phyloP scores from a whole-genome alignment of 306 rosid genomes.

The Lathyrus oleraceus region DNA sequence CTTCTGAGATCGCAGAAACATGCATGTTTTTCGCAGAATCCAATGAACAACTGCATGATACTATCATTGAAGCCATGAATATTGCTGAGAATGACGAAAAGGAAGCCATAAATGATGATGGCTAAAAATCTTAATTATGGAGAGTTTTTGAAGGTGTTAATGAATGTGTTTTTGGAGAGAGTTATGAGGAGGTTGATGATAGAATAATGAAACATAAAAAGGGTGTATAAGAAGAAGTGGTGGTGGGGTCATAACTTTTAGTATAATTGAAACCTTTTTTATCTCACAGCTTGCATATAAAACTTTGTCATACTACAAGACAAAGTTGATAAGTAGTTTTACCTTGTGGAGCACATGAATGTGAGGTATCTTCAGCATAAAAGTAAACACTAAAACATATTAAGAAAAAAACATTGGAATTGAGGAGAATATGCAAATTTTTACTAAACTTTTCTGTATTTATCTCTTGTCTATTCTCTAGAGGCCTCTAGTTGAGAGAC shows the following conservation, averaged over 20 bases:
- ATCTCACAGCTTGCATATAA: conserved; percentile 32
- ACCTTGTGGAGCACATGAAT: conserved; percentile 44
- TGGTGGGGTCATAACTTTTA: conserved; percentile 40
- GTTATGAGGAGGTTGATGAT: conserved; percentile 37
- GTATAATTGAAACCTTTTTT: conserved; percentile 36
- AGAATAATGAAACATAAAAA: conserved; percentile 37
- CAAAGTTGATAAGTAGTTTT: conserved; percentile 39
- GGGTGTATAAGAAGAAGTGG: conserved; percentile 37
- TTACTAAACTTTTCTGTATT: not conserved
- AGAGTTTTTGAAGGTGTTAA: conserved; percentile 17
- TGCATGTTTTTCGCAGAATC: conserved; percentile 33
- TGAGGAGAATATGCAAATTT: not conserved
- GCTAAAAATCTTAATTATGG: conserved; percentile 34
- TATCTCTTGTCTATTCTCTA: conserved; percentile 1
- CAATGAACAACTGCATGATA: not conserved
- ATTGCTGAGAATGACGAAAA: conserved; percentile 39
- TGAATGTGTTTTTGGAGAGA: conserved; percentile 35
- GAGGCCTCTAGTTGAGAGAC: not conserved
- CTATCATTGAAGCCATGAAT: conserved; percentile 30
- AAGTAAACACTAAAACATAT: conserved; percentile 28
- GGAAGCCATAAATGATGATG: conserved; percentile 48
- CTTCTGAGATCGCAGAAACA: conserved; percentile 44
- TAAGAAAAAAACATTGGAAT: conserved; percentile 16
- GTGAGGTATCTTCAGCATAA: conserved; percentile 12
- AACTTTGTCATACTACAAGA: conserved; percentile 40